These are phyloP conservation scores for Penicillium psychrosexuale DNA, from an alignment of 2,329 filamentous ascomycete genomes.

Conservation along the genomic window DNA sequence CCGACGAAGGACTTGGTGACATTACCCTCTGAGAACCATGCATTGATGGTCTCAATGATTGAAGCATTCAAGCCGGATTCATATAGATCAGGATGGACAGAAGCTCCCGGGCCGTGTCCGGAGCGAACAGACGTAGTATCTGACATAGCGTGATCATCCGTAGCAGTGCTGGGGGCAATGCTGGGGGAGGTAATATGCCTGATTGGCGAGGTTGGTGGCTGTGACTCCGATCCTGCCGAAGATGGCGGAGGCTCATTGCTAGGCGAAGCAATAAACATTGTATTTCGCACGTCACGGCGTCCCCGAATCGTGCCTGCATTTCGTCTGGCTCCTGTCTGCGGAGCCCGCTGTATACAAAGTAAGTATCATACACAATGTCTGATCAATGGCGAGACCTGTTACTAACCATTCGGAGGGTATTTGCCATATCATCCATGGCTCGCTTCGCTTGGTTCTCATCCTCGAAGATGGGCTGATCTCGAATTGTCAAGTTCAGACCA, in stretches of 20 bases:
- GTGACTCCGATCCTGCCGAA: conserved; percentile 26
- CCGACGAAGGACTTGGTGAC: conserved; percentile 70
- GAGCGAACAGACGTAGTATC: conserved; percentile 92
- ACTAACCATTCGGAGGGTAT: conserved; percentile 46
- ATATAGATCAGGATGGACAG: conserved; percentile 77
- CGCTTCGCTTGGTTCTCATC: conserved; percentile 49
- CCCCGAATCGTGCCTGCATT: conserved; percentile 77
- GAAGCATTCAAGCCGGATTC: conserved; percentile 80
- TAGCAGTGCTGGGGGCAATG: conserved; percentile 37
- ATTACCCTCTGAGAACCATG: conserved; percentile 71
- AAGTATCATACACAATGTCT: background rate
- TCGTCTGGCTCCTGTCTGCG: conserved; percentile 56
- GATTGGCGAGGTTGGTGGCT: conserved; percentile 36
- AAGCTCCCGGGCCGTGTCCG: conserved; percentile 64
- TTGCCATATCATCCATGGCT: conserved; percentile 49
- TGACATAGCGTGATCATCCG: conserved; percentile 67
- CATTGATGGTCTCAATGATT: conserved; percentile 86
- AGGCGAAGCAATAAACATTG: conserved; percentile 68
- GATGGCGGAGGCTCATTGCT: conserved; percentile 34
- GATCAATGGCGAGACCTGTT: background rate
- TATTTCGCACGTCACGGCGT: conserved; percentile 86
- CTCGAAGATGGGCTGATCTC: conserved; percentile 50
- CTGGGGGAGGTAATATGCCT: conserved; percentile 49
- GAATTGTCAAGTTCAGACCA: conserved; percentile 47
- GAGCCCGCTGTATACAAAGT: conserved; percentile 41